A percentile compares a stretch with the other conserved stretches of the same genome.
These are phyloP conservation scores for Phialocephala subalpina DNA, from an alignment of 2,329 filamentous ascomycete genomes.

Conservation along the genomic window DNA sequence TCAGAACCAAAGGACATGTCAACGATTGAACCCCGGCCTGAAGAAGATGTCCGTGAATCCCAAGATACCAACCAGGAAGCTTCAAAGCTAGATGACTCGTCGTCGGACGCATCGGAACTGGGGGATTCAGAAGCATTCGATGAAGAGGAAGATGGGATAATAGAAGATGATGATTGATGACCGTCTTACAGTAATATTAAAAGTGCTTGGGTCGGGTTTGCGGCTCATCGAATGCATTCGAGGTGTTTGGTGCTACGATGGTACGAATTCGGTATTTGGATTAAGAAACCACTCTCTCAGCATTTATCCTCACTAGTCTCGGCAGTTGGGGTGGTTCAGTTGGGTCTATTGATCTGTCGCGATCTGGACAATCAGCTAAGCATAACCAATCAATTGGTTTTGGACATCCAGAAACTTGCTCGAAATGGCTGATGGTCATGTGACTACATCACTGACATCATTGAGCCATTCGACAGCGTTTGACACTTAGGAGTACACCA, in stretches of 20 bases:
- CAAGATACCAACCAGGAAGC: conserved; percentile 43
- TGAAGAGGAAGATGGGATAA: conserved; percentile 38
- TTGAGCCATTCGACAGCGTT: conserved; percentile 1
- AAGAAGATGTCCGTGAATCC: conserved; percentile 28
- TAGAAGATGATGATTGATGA: conserved; percentile 36
- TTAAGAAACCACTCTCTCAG: neutral
- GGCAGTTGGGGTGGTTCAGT: neutral
- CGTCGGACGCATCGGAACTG: conserved; percentile 34
- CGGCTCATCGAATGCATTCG: neutral
- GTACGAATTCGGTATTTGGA: neutral
- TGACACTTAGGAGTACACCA: neutral
- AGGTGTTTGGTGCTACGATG: conserved; percentile 4
- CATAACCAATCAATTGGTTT: neutral
- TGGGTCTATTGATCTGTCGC: neutral
- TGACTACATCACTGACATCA: conserved; percentile 1
- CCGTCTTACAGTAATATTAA: conserved; percentile 2
- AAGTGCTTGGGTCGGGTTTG: neutral
- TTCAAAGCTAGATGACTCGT: conserved; percentile 20
- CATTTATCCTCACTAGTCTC: neutral
- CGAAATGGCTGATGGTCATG: neutral
- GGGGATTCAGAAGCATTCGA: conserved; percentile 40
- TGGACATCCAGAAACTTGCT: neutral
- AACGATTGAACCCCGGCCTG: conserved; percentile 33
- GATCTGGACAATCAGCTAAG: neutral
- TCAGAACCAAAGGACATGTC: conserved; percentile 42